Percentiles rank a stretch among this genome's conserved stretches.
These are phyloP conservation scores for Bipolaris cookei DNA, from an alignment of 2,329 filamentous ascomycete genomes.

Conservation along the genomic window DNA sequence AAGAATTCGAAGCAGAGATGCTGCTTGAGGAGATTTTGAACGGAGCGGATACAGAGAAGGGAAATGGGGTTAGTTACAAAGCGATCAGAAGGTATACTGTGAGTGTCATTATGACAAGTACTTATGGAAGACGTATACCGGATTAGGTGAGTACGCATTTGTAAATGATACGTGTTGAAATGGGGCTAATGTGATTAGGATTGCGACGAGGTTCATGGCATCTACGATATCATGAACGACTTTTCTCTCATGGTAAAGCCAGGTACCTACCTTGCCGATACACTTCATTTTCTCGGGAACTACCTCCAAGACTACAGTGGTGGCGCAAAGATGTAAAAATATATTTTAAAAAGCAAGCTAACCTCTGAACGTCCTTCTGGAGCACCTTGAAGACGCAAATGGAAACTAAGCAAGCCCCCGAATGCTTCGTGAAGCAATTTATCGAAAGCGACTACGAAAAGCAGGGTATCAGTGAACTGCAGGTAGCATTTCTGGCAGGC, in stretches of 20 bases:
- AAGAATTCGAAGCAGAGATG: conserved; percentile 56
- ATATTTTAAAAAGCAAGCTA: conserved; percentile 41
- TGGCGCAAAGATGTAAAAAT: conserved; percentile 39
- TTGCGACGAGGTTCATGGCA: conserved; percentile 41
- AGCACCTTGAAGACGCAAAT: conserved; percentile 39
- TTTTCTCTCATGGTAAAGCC: conserved; percentile 40
- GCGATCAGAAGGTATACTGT: conserved; percentile 42
- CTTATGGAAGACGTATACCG: conserved; percentile 43
- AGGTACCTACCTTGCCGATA: conserved; percentile 42
- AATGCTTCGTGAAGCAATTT: conserved; percentile 47
- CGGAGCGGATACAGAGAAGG: conserved; percentile 26
- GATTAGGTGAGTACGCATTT: conserved; percentile 32
- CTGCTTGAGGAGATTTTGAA: conserved; percentile 52
- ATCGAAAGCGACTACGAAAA: conserved; percentile 48
- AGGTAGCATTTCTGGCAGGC: conserved; percentile 46
- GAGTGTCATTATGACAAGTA: conserved; percentile 48
- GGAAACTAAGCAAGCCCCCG: conserved; percentile 41
- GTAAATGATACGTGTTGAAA: background rate
- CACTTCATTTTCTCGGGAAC: conserved; percentile 36
- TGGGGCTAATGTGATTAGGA: conserved; percentile 23
- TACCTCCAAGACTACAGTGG: conserved; percentile 40
- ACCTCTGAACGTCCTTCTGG: conserved; percentile 44
- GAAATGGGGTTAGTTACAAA: conserved; percentile 34
- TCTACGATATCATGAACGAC: conserved; percentile 46
- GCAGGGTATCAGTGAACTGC: conserved; percentile 45